A percentile compares a stretch with the other conserved stretches of the same genome.
phyloP scores from a whole-genome alignment of 352 stramenopile genomes.

The Globisporangium nodosum region DNA sequence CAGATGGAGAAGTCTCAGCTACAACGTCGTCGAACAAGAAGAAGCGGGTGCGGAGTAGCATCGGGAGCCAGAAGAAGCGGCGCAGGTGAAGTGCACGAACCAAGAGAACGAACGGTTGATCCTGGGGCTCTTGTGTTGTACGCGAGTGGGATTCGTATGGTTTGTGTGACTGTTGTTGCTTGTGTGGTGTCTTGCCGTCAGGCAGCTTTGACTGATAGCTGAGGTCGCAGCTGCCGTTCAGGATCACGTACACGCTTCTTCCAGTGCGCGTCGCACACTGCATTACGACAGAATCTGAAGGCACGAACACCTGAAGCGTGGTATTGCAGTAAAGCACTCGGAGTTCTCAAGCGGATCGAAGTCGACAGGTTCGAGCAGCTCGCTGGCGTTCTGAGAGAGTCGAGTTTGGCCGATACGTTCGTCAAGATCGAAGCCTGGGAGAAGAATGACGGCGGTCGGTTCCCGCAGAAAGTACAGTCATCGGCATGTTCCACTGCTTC shows the following conservation, averaged over 20 bases:
- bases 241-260: conserved; percentile 22
- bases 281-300: conserved; percentile 16
- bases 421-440: background rate
- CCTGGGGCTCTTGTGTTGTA: too few relatives aligned
- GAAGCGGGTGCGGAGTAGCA: conserved; percentile 22
- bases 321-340: conserved; percentile 8
- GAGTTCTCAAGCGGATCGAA: conserved; percentile 3
- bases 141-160: too few relatives aligned
- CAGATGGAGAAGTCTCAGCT: background rate
- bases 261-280: conserved; percentile 22
- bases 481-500: background rate
- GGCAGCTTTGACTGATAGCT: conserved; percentile 25
- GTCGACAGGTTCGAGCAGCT: background rate
- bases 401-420: background rate
- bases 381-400: background rate
- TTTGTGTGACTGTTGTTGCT: too few relatives aligned
- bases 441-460: background rate
- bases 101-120: conserved; percentile 10
- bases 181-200: background rate
- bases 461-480: background rate
- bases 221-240: conserved; percentile 24
- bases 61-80: conserved; percentile 42
- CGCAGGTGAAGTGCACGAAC: conserved; percentile 23
- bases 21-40: conserved; percentile 18
- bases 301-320: conserved; percentile 13